Percentiles rank a stretch among this genome's conserved stretches.
Evolutionary conservation across 352 stramenopile species (phyloP).

Genomic region (Phytopythium litorale): DNA sequence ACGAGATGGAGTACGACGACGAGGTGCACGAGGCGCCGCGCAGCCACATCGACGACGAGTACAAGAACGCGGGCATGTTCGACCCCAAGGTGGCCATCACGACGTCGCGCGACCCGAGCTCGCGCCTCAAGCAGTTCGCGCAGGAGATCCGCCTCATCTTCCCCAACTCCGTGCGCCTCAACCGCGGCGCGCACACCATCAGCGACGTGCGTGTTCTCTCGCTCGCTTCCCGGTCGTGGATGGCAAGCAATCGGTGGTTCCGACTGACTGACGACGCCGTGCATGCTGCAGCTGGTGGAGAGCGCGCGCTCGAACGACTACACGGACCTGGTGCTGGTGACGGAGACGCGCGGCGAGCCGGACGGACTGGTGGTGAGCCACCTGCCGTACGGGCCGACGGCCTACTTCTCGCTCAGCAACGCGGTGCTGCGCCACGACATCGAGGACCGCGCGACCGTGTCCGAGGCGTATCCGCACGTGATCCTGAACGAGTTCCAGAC

Average conservation of each 20-base stretch:
- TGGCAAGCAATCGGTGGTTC: not conserved
- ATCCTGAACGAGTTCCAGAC: constrained; percentile 98
- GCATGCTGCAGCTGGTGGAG: constrained; percentile 91
- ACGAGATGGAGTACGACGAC: constrained; percentile 92
- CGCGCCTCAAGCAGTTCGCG: constrained; percentile 99
- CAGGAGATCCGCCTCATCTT: constrained; percentile 99
- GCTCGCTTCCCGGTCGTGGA: no score
- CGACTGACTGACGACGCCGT: not conserved
- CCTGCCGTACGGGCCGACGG: constrained; percentile 97
- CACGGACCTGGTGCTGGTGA: constrained; percentile 97
- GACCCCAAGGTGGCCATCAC: constrained; percentile 98
- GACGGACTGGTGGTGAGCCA: constrained; percentile 98
- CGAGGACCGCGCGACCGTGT: constrained; percentile 92
- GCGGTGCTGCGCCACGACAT: constrained; percentile 99
- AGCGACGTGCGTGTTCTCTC: constrained; percentile 50
- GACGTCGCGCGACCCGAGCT: constrained; percentile 96
- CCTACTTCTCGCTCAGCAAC: constrained; percentile 98
- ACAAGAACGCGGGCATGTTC: constrained; percentile 96
- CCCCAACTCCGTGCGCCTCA: constrained; percentile 97
- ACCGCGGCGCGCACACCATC: constrained; percentile 95
- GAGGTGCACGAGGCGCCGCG: constrained; percentile 83
- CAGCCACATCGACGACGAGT: constrained; percentile 98
- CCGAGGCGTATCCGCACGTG: constrained; percentile 93
- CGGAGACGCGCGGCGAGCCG: constrained; percentile 98
- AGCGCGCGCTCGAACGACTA: constrained; percentile 96